Conservation (phyloP, 768 basidiomycete species). For the Russula compacta region DNA sequence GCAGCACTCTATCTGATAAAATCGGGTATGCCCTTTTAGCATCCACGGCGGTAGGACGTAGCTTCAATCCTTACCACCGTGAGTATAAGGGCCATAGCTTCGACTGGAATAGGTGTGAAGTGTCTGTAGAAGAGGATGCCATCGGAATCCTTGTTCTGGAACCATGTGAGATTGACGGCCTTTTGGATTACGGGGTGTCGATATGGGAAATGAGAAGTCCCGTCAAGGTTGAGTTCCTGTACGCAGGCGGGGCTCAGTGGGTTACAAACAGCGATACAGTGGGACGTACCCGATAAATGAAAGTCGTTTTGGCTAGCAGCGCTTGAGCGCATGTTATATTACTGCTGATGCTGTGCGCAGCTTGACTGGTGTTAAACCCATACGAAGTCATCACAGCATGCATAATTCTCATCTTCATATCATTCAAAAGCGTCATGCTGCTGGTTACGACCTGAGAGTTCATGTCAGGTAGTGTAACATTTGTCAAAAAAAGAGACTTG, state of each 20-base stretch:
- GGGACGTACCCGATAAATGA: conserved; percentile 2
- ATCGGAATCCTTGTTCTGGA: background rate
- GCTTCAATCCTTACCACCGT: conserved; percentile 1
- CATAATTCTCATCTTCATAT: background rate
- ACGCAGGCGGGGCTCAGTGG: background rate
- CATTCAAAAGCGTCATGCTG: background rate
- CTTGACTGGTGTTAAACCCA: conserved; percentile 4
- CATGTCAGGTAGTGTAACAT: background rate
- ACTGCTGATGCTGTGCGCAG: background rate
- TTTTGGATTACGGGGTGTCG: conserved; percentile 6
- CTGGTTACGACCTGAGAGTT: background rate
- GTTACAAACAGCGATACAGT: background rate
- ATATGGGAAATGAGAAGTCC: background rate
- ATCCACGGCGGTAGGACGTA: background rate
- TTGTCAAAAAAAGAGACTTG: background rate
- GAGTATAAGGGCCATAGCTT: background rate
- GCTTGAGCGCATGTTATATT: background rate
- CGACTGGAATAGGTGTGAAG: background rate
- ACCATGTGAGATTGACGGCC: conserved; percentile 10
- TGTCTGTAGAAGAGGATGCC: background rate
- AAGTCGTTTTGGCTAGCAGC: background rate
- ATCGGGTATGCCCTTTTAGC: background rate
- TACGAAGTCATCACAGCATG: background rate
- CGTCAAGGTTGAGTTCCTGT: background rate
- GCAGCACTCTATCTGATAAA: conserved; percentile 6